phyloP scores from a whole-genome alignment of 169 alveolate genomes.

The Neospora caninum region DNA sequence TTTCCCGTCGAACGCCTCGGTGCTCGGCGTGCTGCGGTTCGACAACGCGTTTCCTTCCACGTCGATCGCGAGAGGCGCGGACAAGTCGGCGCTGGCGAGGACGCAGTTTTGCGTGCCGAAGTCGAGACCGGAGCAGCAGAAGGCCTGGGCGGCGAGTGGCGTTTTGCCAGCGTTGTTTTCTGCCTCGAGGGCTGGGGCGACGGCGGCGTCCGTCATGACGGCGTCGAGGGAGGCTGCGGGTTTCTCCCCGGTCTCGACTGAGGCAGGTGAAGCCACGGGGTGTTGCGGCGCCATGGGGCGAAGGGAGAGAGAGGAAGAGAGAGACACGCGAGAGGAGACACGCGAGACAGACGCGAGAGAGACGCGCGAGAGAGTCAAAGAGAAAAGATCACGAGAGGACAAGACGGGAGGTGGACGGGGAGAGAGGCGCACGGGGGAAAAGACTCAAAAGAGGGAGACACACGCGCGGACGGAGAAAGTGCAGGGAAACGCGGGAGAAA shows the following conservation, averaged over 20 bases:
- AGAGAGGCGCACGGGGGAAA: no score
- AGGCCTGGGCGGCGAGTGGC: background rate
- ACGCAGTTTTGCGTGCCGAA: slow-evolving; percentile 33
- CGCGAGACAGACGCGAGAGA: background rate
- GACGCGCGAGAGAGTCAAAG: background rate
- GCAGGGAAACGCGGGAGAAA: background rate
- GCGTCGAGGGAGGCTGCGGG: no score
- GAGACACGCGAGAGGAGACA: background rate
- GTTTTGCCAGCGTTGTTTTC: background rate
- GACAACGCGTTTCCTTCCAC: slow-evolving; percentile 26
- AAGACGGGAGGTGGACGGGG: background rate
- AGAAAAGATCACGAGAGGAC: background rate
- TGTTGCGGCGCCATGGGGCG: background rate
- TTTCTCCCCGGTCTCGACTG: background rate
- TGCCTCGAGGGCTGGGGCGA: no score
- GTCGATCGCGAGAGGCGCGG: background rate
- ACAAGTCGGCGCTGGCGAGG: slow-evolving; percentile 35
- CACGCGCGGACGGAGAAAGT: background rate
- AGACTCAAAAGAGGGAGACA: background rate
- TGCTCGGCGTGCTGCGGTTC: slow-evolving; percentile 38
- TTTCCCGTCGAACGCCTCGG: slow-evolving; percentile 43
- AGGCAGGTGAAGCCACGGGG: background rate
- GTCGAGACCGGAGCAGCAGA: slow-evolving; percentile 20
- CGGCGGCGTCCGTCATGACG: no score
- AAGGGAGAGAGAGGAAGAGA: background rate